These are phyloP conservation scores for Phialophora expanda DNA, from an alignment of 2,329 filamentous ascomycete species.

Conservation along the genomic window DNA sequence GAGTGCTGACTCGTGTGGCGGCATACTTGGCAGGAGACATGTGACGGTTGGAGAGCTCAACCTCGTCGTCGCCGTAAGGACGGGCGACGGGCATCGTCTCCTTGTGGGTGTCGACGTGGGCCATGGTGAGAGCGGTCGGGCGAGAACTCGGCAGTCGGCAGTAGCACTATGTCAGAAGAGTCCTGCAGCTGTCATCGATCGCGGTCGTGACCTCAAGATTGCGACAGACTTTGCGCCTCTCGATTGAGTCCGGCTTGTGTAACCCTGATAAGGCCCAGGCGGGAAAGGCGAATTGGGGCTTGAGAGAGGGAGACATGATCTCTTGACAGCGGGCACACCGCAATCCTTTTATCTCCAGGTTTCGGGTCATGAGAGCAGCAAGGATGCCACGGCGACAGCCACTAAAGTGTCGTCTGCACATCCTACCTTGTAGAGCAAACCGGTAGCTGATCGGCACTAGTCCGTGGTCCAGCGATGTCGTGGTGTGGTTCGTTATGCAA, in stretches of 20 bases:
- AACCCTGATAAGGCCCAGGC: background rate
- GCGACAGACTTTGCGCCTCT: background rate
- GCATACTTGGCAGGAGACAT: slow-evolving; percentile 57
- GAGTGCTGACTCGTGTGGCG: slow-evolving; percentile 58
- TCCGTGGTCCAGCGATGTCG: slow-evolving; percentile 3
- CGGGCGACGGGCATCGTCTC: slow-evolving; percentile 9
- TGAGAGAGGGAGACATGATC: background rate
- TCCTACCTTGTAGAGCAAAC: slow-evolving; percentile 6
- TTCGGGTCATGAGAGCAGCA: slow-evolving; percentile 22
- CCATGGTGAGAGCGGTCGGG: slow-evolving; percentile 21
- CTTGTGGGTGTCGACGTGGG: slow-evolving; percentile 28
- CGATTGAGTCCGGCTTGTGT: slow-evolving; percentile 7
- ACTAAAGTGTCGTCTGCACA: background rate
- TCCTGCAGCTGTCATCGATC: background rate
- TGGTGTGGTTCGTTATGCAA: slow-evolving; percentile 7
- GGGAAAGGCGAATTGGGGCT: background rate
- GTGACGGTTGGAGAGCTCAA: slow-evolving; percentile 23
- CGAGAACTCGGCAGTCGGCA: background rate
- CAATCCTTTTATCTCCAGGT: slow-evolving; percentile 20
- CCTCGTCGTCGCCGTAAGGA: slow-evolving; percentile 12
- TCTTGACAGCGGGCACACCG: slow-evolving; percentile 3
- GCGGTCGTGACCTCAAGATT: background rate
- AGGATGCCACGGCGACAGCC: background rate
- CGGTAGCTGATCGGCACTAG: slow-evolving; percentile 22
- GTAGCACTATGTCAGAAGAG: background rate